Base-by-base conservation (phyloP, 441 rosid species). In the Adansonia gregorii region DNA sequence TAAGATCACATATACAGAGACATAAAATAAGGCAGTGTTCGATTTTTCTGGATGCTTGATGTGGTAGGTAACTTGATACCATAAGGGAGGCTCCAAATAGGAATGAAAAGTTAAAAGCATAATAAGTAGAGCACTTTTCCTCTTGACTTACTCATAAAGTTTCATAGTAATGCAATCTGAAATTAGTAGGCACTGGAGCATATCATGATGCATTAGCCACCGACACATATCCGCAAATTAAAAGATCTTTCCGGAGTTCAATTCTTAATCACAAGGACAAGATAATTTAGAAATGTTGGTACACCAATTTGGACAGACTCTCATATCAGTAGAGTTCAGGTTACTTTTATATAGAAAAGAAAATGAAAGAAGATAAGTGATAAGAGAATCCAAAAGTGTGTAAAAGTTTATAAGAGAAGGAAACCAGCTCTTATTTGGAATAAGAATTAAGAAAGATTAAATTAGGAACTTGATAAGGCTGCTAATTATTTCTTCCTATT, bases 81-180 rank as follows among this genome's bases (percentile, higher is more conserved):
- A 66, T 19, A 43, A 4, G 52, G 52, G 71, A 41, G 8, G 14
- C 51, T 66, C 51, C 24, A 1, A 17, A 43, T 43, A 43, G 27
- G 51, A 8, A 66, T 41, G 48, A 63, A 63, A 27, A 66, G 31
- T 66, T 66, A n/a, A 43, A 66, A 5, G 71, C 71, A 66, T 17
- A 66, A 66, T 17, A 66, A 66, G 27, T 66, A 19, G 6, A 17
- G 71, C 52, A 45, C 27, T 24, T 66, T 63, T 63, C 43, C 52
- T 35, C 41, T 35, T 35, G 41, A 35, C 41, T 35, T 35, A 35
- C 41, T 35, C 41, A 35, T 4, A 35, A 35, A 35, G 41, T 35
- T 35, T 35, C 41, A 35, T 35, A 4, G 41, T 35, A 35, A 35
- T 35, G 41, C 41, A 35, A 35, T 15, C 8, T 54, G 58, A 54